These are phyloP conservation scores for Adiantum capillusveneris DNA, from an alignment of 75 land plant genomes.

Conservation along the genomic window DNA sequence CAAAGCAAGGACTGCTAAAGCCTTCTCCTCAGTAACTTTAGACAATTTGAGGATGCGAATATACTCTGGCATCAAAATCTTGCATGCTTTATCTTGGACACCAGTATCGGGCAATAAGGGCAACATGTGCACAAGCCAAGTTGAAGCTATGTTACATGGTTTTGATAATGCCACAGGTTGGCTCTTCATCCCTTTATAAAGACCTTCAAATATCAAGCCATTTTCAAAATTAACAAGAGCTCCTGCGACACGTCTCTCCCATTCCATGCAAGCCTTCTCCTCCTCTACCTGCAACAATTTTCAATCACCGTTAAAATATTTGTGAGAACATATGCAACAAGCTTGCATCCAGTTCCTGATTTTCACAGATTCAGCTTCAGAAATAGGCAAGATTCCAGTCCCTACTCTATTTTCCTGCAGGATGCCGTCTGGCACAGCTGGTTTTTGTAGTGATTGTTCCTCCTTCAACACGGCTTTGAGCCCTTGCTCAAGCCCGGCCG, in stretches of 20 bases:
- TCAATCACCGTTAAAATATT: too few species aligned
- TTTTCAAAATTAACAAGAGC: slow-evolving; percentile 41
- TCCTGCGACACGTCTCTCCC: slow-evolving; percentile 44
- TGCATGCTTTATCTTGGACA: too few species aligned
- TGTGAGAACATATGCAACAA: too few species aligned
- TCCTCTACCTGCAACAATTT: slow-evolving; percentile 50
- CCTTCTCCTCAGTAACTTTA: slow-evolving; percentile 37
- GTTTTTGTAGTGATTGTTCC: too few species aligned
- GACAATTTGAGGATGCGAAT: slow-evolving; percentile 35
- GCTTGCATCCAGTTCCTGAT: too few species aligned
- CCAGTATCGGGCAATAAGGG: too few species aligned
- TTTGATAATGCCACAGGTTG: slow-evolving; percentile 35
- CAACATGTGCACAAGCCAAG: too few species aligned
- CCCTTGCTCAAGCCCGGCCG: slow-evolving; percentile 33
- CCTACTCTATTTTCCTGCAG: too few species aligned
- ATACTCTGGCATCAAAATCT: slow-evolving; percentile 30
- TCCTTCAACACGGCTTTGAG: slow-evolving; percentile 28
- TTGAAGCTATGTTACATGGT: slow-evolving; percentile 33
- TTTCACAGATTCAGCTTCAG: slow-evolving; percentile 42
- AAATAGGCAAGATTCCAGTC: too few species aligned
- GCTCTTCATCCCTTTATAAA: slow-evolving; percentile 42
- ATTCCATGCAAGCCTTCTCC: slow-evolving; percentile 32
- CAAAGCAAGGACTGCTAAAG: slow-evolving; percentile 36
- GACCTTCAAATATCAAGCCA: slow-evolving; percentile 44
- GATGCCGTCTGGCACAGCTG: too few species aligned